Evolutionary conservation across 192 early-diverging fungal species (phyloP).

Genomic region (Coemansia interrupta): DNA sequence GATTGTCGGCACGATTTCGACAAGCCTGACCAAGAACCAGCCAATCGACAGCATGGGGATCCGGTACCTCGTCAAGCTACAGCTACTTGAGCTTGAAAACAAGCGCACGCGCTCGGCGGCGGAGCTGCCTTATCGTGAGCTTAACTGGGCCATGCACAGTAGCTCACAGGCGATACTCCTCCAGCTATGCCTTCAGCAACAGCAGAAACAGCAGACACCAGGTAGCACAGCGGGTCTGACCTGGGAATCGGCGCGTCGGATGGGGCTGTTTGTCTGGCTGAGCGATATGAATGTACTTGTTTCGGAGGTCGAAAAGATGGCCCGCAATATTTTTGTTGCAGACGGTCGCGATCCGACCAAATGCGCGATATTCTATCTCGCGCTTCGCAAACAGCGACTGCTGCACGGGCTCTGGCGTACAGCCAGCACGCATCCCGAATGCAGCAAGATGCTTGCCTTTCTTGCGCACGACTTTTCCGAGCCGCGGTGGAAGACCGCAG

Average conservation of each 20-base stretch:
- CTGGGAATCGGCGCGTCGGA: constrained; percentile 76
- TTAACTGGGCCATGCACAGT: constrained; percentile 81
- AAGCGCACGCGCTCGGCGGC: constrained; percentile 44
- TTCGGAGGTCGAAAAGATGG: constrained; percentile 78
- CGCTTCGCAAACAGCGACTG: constrained; percentile 85
- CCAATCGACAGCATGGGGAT: constrained; percentile 85
- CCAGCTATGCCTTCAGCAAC: constrained; percentile 30
- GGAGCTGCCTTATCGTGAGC: constrained; percentile 63
- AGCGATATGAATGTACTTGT: constrained; percentile 65
- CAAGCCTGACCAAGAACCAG: constrained; percentile 60
- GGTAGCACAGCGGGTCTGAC: constrained; percentile 59
- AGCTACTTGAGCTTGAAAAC: constrained; percentile 59
- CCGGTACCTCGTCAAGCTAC: constrained; percentile 77
- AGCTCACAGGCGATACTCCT: constrained; percentile 71
- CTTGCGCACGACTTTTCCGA: constrained; percentile 88
- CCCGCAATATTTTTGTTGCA: constrained; percentile 77
- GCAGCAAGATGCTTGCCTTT: constrained; percentile 84
- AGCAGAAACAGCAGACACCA: constrained; percentile 5
- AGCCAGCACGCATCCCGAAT: constrained; percentile 77
- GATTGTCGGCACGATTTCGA: constrained; percentile 65
- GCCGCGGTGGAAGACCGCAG: constrained; percentile 87
- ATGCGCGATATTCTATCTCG: constrained; percentile 86
- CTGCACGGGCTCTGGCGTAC: constrained; percentile 88
- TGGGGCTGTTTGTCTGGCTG: constrained; percentile 88
- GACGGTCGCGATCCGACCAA: constrained; percentile 79